Evolutionary conservation across 202 grass and related monocot species (phyloP).

Genomic region (Musa balbisiana): DNA sequence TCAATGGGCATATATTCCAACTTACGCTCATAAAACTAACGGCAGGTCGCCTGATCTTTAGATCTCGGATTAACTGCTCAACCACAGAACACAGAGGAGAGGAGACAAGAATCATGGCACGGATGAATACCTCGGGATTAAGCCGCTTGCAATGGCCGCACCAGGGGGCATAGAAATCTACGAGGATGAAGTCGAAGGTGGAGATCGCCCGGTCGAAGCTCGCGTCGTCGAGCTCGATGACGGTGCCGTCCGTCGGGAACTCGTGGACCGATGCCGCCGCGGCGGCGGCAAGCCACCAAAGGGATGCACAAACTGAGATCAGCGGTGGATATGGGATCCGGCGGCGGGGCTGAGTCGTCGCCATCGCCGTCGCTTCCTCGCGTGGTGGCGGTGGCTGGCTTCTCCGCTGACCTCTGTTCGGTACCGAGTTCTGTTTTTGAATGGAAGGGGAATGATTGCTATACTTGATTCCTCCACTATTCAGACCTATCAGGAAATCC

Average conservation of each 20-base stretch:
- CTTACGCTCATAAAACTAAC: background rate
- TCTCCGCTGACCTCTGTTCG: background rate
- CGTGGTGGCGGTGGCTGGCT: background rate
- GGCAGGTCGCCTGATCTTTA: background rate
- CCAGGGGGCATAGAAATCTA: slow-evolving; percentile 96
- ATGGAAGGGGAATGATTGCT: too few relatives aligned
- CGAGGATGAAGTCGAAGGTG: slow-evolving; percentile 74
- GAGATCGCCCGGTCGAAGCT: slow-evolving; percentile 73
- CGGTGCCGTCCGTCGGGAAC: slow-evolving; percentile 64
- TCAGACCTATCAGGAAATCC: too few relatives aligned
- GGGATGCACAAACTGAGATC: slow-evolving; percentile 12
- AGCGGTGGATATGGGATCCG: slow-evolving; percentile 22
- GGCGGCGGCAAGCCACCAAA: background rate
- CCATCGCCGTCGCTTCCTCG: slow-evolving; percentile 26
- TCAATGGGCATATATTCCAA: background rate
- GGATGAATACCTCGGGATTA: slow-evolving; percentile 51
- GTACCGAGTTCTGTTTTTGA: too few relatives aligned
- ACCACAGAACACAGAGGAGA: background rate
- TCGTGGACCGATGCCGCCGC: slow-evolving; percentile 20
- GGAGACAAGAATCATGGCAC: background rate
- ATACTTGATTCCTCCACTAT: too few relatives aligned
- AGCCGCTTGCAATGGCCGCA: slow-evolving; percentile 98
- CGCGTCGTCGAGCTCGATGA: slow-evolving; percentile 80
- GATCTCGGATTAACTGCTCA: slow-evolving; percentile 13
- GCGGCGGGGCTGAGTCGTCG: slow-evolving; percentile 44